A percentile compares a stretch with the other conserved stretches of the same genome.
Conservation (phyloP, 768 basidiomycete genomes). For the Piloderma croceum region DNA sequence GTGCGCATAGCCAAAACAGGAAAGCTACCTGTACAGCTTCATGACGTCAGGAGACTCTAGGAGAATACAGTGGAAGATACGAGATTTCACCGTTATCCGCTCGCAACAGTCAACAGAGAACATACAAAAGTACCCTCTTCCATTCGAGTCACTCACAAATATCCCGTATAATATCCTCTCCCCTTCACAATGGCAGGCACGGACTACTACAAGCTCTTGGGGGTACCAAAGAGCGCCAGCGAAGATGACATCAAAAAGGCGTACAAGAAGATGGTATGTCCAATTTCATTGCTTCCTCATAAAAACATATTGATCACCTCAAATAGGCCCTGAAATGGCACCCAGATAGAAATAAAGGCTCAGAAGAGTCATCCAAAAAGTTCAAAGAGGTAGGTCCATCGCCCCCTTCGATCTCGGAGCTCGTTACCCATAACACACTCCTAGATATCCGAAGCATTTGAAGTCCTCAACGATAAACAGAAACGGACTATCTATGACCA, state of each 20-base stretch:
- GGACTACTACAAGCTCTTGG: constrained; percentile 87
- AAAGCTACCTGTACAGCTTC: too few relatives aligned
- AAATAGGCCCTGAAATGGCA: constrained; percentile 92
- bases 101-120: too few relatives aligned
- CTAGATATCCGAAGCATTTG: constrained; percentile 92
- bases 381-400: constrained; percentile 75
- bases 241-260: constrained; percentile 92
- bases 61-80: too few relatives aligned
- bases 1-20: too few relatives aligned
- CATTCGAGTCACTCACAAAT: too few relatives aligned
- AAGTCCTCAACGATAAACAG: constrained; percentile 84
- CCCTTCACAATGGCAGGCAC: constrained; percentile 58
- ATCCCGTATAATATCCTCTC: too few relatives aligned
- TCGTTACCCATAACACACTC: constrained; percentile 6
- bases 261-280: constrained; percentile 84
- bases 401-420: neutral
- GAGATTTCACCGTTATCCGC: neutral
- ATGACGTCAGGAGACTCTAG: too few relatives aligned
- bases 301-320: constrained; percentile 5
- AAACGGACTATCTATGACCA: constrained; percentile 88
- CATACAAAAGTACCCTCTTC: neutral
- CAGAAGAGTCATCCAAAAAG: constrained; percentile 79
- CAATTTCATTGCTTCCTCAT: neutral
- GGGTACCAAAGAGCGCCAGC: constrained; percentile 61
- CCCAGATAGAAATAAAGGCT: constrained; percentile 84